Base-by-base conservation (phyloP, 2,329 filamentous ascomycete species). In the Lasiodiplodia citricola region DNA sequence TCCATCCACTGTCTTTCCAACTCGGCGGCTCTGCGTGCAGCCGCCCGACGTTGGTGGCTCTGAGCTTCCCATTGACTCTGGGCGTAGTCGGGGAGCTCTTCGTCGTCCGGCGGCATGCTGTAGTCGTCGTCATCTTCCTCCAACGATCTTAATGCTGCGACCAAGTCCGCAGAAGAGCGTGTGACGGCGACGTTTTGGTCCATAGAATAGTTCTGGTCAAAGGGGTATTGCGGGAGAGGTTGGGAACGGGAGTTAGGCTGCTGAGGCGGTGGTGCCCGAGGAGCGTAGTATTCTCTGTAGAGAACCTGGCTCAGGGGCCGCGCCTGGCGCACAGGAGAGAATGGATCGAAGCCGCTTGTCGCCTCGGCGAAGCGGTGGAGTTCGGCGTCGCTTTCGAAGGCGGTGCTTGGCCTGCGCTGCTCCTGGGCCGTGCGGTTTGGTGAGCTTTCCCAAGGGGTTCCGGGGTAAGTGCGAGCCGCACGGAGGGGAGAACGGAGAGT, bases 61-160 rank as follows among this genome's bases (percentile, higher is more conserved):
- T 79, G 78, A 72, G 82, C 82, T 70, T 84, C 80, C 14, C 81
- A 81, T 72, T 85, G 83, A 68, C 82, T 84, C 68, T 81, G 77
- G 31, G 81, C 82, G 70, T 85, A 85, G 70, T 83, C 78, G 0
- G 83, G 83, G 16, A 84, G 70, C 69, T 80, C 78, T 28, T 85
- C 79, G 14, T 80, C 81, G 52, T 78, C 77, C 3, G 75, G 72
- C 2, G 69, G 70, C 44, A 64, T 64, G n/a, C 71, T 71, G 16
- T 77, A 54, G 7, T 58, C 65, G 8, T 52, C 54, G 11, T 57
- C 75, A 13, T 75, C 73, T 6, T 77, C 76, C 3, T 76, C 73
- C n/a, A 60, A 67, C 8, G 78, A 54, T 2, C 75, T 75, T 8
- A 79, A 56, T 52, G 76, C 70, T 51, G 78, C 76, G 11, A 51